Base-by-base conservation (phyloP, 2,329 filamentous ascomycete species). In the Curvularia lunata region DNA sequence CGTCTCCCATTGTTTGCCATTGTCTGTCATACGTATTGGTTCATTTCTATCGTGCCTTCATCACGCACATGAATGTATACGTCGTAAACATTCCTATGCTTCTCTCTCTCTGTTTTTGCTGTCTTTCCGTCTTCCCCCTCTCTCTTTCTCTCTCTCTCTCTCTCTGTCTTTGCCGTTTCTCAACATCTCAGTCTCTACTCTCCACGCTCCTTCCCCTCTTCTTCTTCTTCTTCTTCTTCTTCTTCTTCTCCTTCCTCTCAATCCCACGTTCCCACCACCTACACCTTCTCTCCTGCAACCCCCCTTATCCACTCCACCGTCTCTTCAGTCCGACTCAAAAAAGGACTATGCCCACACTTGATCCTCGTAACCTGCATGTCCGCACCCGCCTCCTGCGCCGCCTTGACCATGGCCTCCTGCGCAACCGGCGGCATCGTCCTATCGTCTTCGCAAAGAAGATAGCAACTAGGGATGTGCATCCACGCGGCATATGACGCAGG, bases 311-410 rank as follows among this genome's bases (percentile, higher is more conserved):
- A 70, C 13, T 59, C 65, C 4, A 73, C 77, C 49, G 75, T 65
- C 47, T 70, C 70, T 45, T 70, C 71, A 0, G 77, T 73, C 65
- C 67, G 73, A 32, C 74, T 78, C 62, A 80, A 56, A 60, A 80
- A 81, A 18, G 78, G 79, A 61, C 75, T 78, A 63, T 81, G 79
- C 1, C 75, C 72, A 13, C 62, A 65, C 54, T 76, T 69, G 4
- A 75, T 50, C 19, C 69, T 74, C 51, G 72, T 71, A 4, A 74
- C 68, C 37, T 68, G 67, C 18, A 76, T 61, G 1, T 72, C 64
- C 0, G 58, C 74, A 0, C 74, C 74, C 32, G 56, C 55, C 3
- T 68, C 67, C 59, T 63, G 64, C 27, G 73, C 68, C 16, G 55
- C 66, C 6, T 58, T 56, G 5, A 68, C 64, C 69, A 78, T 72